Evolutionary conservation across 805 yeast genomes (phyloP), one percentile per base, ranked within the genome.

Genomic region (Candida maltosa): DNA sequence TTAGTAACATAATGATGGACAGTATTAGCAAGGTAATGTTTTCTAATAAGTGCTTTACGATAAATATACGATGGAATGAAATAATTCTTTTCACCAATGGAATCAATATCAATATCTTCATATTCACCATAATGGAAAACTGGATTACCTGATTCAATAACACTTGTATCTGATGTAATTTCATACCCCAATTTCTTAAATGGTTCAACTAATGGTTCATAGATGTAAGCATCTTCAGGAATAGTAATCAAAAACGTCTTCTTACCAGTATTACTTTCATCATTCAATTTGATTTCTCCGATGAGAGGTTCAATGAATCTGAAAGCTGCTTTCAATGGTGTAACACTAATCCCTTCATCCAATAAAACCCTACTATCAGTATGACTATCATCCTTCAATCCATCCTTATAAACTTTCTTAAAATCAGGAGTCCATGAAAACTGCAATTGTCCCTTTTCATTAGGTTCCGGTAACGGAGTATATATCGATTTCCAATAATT

Each of bases 351-450:
- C 32, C 73, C 70, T 29, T 84, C 86, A 32, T 75, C 69, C 39
- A 76, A 70, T 15, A 88, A 69, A 4, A 79, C 80, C 60, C 83
- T 73, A 37, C 85, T 88, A 54, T 88, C 96, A 22, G 76, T 73
- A 31, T 78, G 74, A 1, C 56, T 65, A 3, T 60, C 56, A 36
- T 61, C 64, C 6, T 42, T 41, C 26, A 61, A 44, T 9, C 73
- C 73, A 37, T 73, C 69, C 32, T 73, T 63, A 51, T 81, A 83
- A 10, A 84, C 87, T 16, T 69, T 60, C 29, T 72, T 74, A 58
- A 87, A 87, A 52, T 88, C 78, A 1, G 98, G 98, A 29, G 70
- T 69, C 98, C 98, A 91, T 41, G 64, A 65, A 59, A 79, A 93
- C 37, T 74, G 69, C 20, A 73, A 65, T 29, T 51, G 49, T 10